These are phyloP conservation scores for Cutaneotrichosporon mucoides DNA, from an alignment of 1,284 basidiomycete species.

Conservation along the genomic window DNA sequence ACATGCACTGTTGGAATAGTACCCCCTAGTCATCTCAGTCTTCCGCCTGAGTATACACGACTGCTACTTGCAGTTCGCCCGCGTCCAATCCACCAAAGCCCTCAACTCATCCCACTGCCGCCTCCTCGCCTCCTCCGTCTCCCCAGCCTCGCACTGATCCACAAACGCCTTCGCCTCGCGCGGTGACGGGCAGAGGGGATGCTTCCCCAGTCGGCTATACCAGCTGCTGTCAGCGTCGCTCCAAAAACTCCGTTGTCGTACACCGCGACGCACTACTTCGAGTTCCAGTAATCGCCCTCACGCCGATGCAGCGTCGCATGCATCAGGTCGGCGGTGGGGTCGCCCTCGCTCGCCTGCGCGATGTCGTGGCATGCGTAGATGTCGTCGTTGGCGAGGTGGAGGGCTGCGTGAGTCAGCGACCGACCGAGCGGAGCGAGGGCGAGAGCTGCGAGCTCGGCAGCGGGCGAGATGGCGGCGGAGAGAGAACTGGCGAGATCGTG, in stretches of 20 bases:
- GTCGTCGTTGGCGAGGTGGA: slow-evolving; percentile 49
- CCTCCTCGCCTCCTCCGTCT: slow-evolving; percentile 24
- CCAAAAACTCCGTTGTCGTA: no score
- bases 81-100: slow-evolving; percentile 39
- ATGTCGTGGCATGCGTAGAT: slow-evolving; percentile 42
- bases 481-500: no score
- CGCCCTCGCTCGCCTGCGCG: slow-evolving; percentile 40
- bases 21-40: not conserved
- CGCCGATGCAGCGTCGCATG: slow-evolving; percentile 47
- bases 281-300: slow-evolving; percentile 49
- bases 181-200: slow-evolving; percentile 30
- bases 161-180: slow-evolving; percentile 38
- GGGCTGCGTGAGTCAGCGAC: slow-evolving; percentile 21
- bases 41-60: no score
- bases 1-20: not conserved
- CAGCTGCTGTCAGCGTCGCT: slow-evolving; percentile 28
- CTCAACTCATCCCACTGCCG: slow-evolving; percentile 45
- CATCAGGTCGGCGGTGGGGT: slow-evolving; percentile 40
- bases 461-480: no score
- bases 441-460: no score
- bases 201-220: slow-evolving; percentile 32
- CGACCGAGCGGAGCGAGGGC: not conserved
- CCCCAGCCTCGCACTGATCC: slow-evolving; percentile 35
- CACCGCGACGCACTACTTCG: slow-evolving; percentile 48
- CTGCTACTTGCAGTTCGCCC: slow-evolving; percentile 26